Percentiles rank a stretch among this genome's conserved stretches.
These are phyloP conservation scores for Sphagnum magellanicum DNA, from an alignment of 228 moss, liverwort and hornwort species.

Conservation along the genomic window DNA sequence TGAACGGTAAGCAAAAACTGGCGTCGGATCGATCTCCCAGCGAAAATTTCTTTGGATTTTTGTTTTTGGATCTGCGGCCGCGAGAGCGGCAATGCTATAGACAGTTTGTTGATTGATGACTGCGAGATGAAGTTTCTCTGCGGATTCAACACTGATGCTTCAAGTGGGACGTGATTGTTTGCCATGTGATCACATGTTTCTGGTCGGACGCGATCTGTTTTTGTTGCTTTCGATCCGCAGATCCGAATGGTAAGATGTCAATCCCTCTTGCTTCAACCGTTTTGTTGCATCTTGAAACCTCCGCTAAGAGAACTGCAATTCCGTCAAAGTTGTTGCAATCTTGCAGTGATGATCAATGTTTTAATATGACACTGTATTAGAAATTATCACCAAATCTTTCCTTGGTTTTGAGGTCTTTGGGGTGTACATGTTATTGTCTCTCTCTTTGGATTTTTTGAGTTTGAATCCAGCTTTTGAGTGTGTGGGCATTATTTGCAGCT, in stretches of 20 bases:
- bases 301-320: too few relatives aligned
- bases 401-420: not conserved
- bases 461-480: not conserved
- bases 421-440: not conserved
- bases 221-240: constrained; percentile 5
- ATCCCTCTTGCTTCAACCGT: not conserved
- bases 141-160: too few relatives aligned
- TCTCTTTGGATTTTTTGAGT: not conserved
- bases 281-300: too few relatives aligned
- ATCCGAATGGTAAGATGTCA: constrained; percentile 35
- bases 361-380: too few relatives aligned
- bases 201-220: too few relatives aligned
- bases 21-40: constrained; percentile 8
- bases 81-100: not conserved
- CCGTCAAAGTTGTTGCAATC: too few relatives aligned
- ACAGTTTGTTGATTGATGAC: not conserved
- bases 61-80: too few relatives aligned
- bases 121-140: constrained; percentile 1
- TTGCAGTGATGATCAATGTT: too few relatives aligned
- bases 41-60: too few relatives aligned
- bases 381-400: too few relatives aligned
- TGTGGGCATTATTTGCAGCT: constrained; percentile 18
- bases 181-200: too few relatives aligned
- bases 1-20: constrained; percentile 40
- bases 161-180: too few relatives aligned